Evolutionary conservation across 2,329 filamentous ascomycete species (phyloP).

Genomic region (Aspergillus oerlinghausenensis): DNA sequence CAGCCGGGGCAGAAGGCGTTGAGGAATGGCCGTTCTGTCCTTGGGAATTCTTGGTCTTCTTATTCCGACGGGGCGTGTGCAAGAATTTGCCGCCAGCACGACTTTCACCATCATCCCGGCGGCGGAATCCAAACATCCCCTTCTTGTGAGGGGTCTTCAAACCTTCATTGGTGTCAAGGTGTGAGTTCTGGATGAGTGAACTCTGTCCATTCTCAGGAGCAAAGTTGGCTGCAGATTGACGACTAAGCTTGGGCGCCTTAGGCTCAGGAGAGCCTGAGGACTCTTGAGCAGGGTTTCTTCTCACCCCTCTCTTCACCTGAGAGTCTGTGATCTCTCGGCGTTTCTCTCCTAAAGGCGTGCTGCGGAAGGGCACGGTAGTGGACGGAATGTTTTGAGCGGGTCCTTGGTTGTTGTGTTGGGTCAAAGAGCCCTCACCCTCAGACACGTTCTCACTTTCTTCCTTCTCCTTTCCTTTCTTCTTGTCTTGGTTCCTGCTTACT

Average conservation of each 20-base stretch:
- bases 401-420: conserved; percentile 4
- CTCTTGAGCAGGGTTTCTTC: conserved; percentile 1
- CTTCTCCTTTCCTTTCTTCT: neutral
- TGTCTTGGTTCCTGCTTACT: neutral
- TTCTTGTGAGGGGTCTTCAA: conserved; percentile 10
- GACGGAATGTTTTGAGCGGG: conserved; percentile 1
- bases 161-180: neutral
- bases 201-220: neutral
- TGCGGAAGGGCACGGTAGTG: neutral
- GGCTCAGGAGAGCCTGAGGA: conserved; percentile 6
- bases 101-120: conserved; percentile 8
- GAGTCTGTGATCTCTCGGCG: neutral
- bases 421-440: neutral
- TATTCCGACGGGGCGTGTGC: conserved; percentile 4
- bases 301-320: neutral
- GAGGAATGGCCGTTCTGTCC: conserved; percentile 1
- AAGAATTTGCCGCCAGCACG: conserved; percentile 3
- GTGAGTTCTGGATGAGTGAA: neutral
- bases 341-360: neutral
- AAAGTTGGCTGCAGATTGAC: neutral
- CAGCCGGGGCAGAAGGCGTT: conserved; percentile 2
- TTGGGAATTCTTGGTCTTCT: neutral
- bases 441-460: neutral
- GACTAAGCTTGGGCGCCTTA: neutral
- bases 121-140: conserved; percentile 16